Evolutionary conservation across 2,329 filamentous ascomycete species (phyloP), one percentile per base, ranked within the genome.

Genomic region (Botryosphaeria dothidea): DNA sequence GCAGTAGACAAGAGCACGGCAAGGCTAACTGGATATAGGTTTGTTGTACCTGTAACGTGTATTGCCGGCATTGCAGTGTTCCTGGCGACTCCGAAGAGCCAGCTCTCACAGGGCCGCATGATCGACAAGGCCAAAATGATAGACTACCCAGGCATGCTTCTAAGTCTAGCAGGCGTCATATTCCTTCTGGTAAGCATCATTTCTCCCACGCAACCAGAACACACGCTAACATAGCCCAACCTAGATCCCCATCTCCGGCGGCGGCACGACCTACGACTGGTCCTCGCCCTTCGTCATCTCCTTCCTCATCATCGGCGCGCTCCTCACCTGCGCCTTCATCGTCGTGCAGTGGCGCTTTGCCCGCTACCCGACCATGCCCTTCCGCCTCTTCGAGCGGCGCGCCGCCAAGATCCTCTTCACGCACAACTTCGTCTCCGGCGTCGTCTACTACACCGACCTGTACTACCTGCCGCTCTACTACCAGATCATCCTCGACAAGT

Each of bases 401-500:
- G 80, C 86, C 5, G 79, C 90, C 6, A 76, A 78, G 25, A 79
- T 84, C 9, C 82, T 90, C 66, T 76, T 90, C 57, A 51, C 81
- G 3, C 85, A 90, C 69, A 85, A 83, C 71, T 84, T 90, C 67
- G 74, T 90, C 21, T 81, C 88, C 19, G 86, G 88, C 4, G 78
- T 84, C n/a, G 83, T 84, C 1, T 89, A 87, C 69, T 87, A 88
- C 68, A 79, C 82, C 1, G 82, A 83, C 65, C 74, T 88, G 1
- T 89, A 88, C 73, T 89, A 86, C 69, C 72, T 89, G 4, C 87
- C 87, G 1, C 76, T 89, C 0, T 90, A 87, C 72, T 84, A 86
- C 49, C 86, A 89, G 68, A 88, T 88, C 66, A 84, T 82, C 3
- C 79, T 81, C 27, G 75, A 77, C 25, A 77, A 77, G 69, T 76